Base-by-base conservation (phyloP, 176 grass and related monocot species). In the Paspalum vaginatum region DNA sequence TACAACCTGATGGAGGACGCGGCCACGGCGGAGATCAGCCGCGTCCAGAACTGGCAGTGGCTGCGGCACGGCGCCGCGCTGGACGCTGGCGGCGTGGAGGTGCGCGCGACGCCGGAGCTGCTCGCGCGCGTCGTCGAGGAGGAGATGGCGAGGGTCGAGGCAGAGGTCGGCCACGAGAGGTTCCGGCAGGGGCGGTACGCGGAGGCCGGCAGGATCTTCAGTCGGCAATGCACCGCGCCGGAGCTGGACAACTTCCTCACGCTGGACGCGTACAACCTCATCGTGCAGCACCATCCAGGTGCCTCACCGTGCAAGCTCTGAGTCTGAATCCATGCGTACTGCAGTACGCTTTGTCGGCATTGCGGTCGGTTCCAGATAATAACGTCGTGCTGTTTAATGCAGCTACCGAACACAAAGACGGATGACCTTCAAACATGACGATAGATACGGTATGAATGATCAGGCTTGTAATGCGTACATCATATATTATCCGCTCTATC, bases 1-100 rank as follows among this genome's bases (percentile, higher is more conserved):
- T 98, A 93, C 92, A 91, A 91, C 84, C 90, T 98, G 8, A 98
- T 95, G 95, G 95, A 98, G 90, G 95, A 98, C 80, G 95, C 92
- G 0, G 95, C 95, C 32, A 98, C 95, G 5, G 95, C 90, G 38
- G 92, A 98, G 92, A 98, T 98, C 83, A 93, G 92, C 86, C 86
- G 95, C 75, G 90, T 91, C 26, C 95, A 95, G 88, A 95, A 89
- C 86, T 98, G 92, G 95, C 95, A 98, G 90, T 98, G 95, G 95
- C 79, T 95, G 39, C 85, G 60, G n/a, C 87, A 93, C 70, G 71
- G 81, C 20, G 84, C 75, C 10, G 61, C 57, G 26, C 79, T 98
- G 59, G 93, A 95, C 47, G 88, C 86, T 0, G 84, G 82, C 7
- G 90, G 84, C 45, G 86, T 84, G 64, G 74, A 42, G 54, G 70